These are phyloP conservation scores for Phytopythium sindhum DNA, from an alignment of 352 stramenopile species.

Conservation along the genomic window DNA sequence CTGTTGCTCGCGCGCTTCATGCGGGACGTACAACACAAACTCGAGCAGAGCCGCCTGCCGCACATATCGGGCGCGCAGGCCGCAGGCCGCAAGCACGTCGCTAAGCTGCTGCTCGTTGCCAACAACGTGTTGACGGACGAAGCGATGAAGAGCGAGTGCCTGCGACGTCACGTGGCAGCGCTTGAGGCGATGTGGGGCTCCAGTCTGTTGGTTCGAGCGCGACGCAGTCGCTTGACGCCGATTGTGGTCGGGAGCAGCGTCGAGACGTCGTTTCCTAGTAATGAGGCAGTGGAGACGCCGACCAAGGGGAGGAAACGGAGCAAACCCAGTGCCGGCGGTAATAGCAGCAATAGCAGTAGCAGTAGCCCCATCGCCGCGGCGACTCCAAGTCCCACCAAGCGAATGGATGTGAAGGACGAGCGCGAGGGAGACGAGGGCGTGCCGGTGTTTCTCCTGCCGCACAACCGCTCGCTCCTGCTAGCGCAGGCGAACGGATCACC, in stretches of 20 bases:
- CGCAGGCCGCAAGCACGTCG: conserved; percentile 41
- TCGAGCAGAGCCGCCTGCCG: conserved; percentile 51
- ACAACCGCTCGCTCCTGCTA: conserved; percentile 2
- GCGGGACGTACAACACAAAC: conserved; percentile 43
- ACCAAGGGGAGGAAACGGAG: conserved; percentile 5
- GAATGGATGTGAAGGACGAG: not conserved
- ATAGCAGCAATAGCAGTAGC: conserved; percentile 12
- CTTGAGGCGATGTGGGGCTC: conserved; percentile 31
- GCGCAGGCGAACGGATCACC: not conserved
- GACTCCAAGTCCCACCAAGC: not conserved
- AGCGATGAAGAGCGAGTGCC: conserved; percentile 27
- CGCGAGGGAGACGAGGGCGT: not conserved
- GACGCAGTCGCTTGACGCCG: conserved; percentile 13
- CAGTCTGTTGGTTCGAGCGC: not conserved
- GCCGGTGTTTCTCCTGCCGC: conserved; percentile 5
- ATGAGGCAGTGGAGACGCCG: conserved; percentile 5
- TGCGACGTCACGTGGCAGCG: conserved; percentile 29
- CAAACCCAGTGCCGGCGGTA: conserved; percentile 18
- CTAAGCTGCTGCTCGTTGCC: conserved; percentile 55
- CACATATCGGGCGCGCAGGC: conserved; percentile 51
- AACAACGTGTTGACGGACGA: conserved; percentile 40
- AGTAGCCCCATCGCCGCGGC: not conserved
- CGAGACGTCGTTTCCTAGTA: not conserved
- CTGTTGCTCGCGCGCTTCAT: conserved; percentile 42
- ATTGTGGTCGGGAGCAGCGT: conserved; percentile 14